Percentiles rank a stretch among this genome's conserved stretches.
phyloP scores from a whole-genome alignment of 2,329 filamentous ascomycete species.

The Exophiala sideris region DNA sequence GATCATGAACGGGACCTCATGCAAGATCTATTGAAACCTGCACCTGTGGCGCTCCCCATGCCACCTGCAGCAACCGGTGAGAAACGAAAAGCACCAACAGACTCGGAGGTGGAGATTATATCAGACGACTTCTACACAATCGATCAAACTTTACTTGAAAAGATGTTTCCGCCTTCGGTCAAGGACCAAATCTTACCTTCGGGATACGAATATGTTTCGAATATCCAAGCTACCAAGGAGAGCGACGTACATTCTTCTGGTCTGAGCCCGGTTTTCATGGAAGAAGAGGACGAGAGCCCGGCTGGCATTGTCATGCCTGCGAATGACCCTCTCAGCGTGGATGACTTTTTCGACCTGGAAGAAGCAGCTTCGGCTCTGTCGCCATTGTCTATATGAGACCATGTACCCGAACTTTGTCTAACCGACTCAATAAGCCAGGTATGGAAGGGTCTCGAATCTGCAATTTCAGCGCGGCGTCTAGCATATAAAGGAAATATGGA shows the following conservation, averaged over 20 bases:
- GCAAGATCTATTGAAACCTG: slow-evolving; percentile 17
- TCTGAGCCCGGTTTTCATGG: slow-evolving; percentile 12
- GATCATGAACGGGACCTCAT: slow-evolving; percentile 23
- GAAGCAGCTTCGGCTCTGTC: slow-evolving; percentile 3
- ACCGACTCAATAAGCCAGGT: too few relatives aligned
- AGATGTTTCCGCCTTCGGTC: slow-evolving; percentile 1
- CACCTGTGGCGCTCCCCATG: background rate
- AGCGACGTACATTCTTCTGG: slow-evolving; percentile 22
- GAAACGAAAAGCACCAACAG: background rate
- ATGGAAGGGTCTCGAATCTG: background rate
- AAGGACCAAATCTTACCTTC: background rate
- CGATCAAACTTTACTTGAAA: slow-evolving; percentile 3
- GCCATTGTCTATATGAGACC: background rate
- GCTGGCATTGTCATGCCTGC: slow-evolving; percentile 15
- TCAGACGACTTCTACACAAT: slow-evolving; percentile 4
- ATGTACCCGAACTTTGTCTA: background rate
- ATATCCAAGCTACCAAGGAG: background rate
- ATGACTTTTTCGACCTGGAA: slow-evolving; percentile 23
- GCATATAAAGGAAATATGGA: too few relatives aligned
- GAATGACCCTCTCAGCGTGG: slow-evolving; percentile 14
- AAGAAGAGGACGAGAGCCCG: slow-evolving; percentile 5
- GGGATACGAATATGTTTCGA: background rate
- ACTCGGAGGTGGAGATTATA: background rate
- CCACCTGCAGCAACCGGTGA: background rate
- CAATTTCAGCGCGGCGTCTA: too few relatives aligned